Evolutionary conservation across 257 asterid genomes (phyloP).

Genomic region (Henckelia pumila): DNA sequence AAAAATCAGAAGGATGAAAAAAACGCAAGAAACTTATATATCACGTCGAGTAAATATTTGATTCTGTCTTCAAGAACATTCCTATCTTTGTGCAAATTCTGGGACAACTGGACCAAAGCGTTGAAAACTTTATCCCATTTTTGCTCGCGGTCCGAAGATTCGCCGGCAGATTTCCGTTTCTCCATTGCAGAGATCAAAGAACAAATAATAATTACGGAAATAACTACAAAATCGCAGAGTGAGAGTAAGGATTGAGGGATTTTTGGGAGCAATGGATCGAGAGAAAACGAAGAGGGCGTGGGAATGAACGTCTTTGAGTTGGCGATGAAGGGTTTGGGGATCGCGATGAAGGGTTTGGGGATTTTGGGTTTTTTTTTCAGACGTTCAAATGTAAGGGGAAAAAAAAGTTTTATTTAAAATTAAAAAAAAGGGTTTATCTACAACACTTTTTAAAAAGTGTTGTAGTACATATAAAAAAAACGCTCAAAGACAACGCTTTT

Average conservation of each 20-base stretch:
- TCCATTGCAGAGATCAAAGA: conserved; percentile 42
- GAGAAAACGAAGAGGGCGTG: background rate
- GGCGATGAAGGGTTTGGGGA: too few species aligned
- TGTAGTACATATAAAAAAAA: too few species aligned
- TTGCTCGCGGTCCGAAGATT: conserved; percentile 38
- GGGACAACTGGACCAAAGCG: conserved; percentile 42
- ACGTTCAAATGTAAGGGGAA: too few species aligned
- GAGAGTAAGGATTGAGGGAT: conserved; percentile 4
- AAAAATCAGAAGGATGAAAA: background rate
- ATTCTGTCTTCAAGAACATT: conserved; percentile 54
- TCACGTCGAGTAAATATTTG: conserved; percentile 33
- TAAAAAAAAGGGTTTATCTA: too few species aligned
- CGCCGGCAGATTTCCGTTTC: conserved; percentile 32
- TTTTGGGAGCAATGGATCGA: conserved; percentile 15
- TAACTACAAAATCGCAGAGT: background rate
- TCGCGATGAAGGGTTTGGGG: too few species aligned
- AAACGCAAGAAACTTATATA: conserved; percentile 44
- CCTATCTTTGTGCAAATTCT: conserved; percentile 48
- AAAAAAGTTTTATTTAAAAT: too few species aligned
- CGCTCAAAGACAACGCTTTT: too few species aligned
- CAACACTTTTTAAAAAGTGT: too few species aligned
- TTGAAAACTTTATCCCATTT: conserved; percentile 53
- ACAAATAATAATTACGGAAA: background rate
- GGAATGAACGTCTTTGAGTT: too few species aligned
- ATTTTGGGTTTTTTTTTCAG: too few species aligned